Evolutionary conservation across 2,329 filamentous ascomycete species (phyloP).

Genomic region (Botrytis cinerea): DNA sequence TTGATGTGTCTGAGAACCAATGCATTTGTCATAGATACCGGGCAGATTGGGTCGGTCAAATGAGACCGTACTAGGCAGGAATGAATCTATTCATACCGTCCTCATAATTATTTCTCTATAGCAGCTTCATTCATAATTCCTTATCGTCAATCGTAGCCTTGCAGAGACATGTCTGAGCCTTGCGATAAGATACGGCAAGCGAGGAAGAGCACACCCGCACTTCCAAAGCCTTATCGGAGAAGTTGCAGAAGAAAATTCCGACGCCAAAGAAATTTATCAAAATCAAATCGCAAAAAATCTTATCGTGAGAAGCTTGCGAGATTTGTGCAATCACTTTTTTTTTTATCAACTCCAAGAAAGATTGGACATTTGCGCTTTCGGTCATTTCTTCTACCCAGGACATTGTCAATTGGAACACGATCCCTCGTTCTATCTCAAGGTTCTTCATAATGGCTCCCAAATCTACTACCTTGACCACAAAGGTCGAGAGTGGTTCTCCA

Average conservation of each 20-base stretch:
- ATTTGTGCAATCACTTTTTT: slow-evolving; percentile 10
- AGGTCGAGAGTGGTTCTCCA: slow-evolving; percentile 41
- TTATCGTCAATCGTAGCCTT: slow-evolving; percentile 13
- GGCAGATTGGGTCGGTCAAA: not conserved
- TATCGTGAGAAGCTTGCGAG: slow-evolving; percentile 17
- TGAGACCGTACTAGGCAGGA: not conserved
- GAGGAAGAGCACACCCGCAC: not conserved
- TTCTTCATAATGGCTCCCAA: slow-evolving; percentile 35
- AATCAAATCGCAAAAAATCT: slow-evolving; percentile 24
- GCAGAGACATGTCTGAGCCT: not conserved
- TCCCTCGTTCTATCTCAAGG: not conserved
- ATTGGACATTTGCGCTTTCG: slow-evolving; percentile 13
- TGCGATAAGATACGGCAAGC: slow-evolving; percentile 6
- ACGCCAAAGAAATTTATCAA: slow-evolving; percentile 26
- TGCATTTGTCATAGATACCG: not conserved
- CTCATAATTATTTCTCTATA: not conserved
- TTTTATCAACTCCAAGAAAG: slow-evolving; percentile 14
- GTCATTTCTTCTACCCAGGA: not conserved
- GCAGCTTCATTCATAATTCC: slow-evolving; percentile 20
- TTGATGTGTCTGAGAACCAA: not conserved
- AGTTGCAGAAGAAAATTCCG: slow-evolving; percentile 2
- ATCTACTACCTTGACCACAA: slow-evolving; percentile 39
- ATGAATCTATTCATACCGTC: slow-evolving; percentile 2
- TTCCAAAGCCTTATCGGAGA: slow-evolving; percentile 5
- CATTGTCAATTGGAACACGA: not conserved